Conservation (phyloP, 371 early-diverging fungal species). For the Saksenaea oblongispora region DNA sequence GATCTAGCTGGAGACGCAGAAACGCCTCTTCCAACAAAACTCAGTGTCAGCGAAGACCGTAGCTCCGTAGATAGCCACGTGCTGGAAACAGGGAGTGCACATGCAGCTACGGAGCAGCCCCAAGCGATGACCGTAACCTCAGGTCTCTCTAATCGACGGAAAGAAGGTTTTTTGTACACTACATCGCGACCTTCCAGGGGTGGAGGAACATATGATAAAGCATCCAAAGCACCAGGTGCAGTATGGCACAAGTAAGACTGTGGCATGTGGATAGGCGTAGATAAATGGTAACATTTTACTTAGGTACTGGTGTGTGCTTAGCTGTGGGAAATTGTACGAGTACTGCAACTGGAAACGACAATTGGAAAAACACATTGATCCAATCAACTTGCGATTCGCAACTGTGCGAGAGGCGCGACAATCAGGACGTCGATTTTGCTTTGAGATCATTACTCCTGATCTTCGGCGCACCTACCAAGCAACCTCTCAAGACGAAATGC, state of each 20-base stretch:
- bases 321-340: constrained; percentile 70
- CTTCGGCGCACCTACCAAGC: constrained; percentile 73
- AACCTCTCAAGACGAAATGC: constrained; percentile 68
- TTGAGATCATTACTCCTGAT: constrained; percentile 72
- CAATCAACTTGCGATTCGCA: constrained; percentile 70
- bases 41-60: not conserved
- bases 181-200: constrained; percentile 50
- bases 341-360: constrained; percentile 75
- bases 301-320: constrained; percentile 76
- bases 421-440: constrained; percentile 75
- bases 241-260: not conserved
- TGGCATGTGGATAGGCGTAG: constrained; percentile 15
- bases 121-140: no score
- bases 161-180: constrained; percentile 70
- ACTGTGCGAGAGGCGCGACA: constrained; percentile 77
- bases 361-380: constrained; percentile 61
- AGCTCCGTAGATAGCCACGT: no score
- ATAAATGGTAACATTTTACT: constrained; percentile 12
- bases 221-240: constrained; percentile 9
- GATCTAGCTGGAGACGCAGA: not conserved
- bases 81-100: no score
- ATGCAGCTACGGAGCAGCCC: no score
- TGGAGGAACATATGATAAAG: not conserved
- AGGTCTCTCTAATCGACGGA: constrained; percentile 40
- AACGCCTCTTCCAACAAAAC: not conserved